Evolutionary conservation across 106 monocot species (phyloP).

Genomic region (Phalaenopsis equestris): DNA sequence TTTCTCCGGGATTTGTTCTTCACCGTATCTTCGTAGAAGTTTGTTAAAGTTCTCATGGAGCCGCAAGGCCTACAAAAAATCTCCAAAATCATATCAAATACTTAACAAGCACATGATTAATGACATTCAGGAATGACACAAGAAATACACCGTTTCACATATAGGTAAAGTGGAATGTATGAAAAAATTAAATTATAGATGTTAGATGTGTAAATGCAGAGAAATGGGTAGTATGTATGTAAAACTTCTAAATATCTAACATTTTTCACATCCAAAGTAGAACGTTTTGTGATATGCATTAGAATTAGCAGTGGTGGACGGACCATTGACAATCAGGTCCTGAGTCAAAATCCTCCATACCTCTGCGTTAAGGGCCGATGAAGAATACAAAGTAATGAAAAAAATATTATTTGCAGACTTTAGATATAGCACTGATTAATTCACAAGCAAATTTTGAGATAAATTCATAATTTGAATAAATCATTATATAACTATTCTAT

Average conservation of each 20-base stretch:
- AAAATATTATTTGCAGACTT: too few species aligned
- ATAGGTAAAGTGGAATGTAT: too few species aligned
- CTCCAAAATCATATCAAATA: not conserved
- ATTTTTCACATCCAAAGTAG: not conserved
- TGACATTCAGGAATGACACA: too few species aligned
- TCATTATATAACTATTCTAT: not conserved
- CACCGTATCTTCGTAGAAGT: constrained; percentile 18
- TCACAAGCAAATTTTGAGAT: too few species aligned
- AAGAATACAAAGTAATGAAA: too few species aligned
- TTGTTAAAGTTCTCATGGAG: constrained; percentile 37
- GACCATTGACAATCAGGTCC: not conserved
- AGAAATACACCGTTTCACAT: too few species aligned
- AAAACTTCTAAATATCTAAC: not conserved
- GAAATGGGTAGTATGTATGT: too few species aligned
- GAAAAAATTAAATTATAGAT: too few species aligned
- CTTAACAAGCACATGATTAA: not conserved
- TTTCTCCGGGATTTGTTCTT: constrained; percentile 24
- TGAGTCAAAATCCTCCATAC: too few species aligned
- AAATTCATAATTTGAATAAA: constrained; percentile 2
- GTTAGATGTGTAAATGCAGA: too few species aligned
- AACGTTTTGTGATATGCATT: not conserved
- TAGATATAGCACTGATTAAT: too few species aligned
- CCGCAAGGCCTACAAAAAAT: constrained; percentile 31
- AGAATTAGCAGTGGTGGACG: not conserved
- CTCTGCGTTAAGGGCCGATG: too few species aligned